Conservation (phyloP, 2,329 filamentous ascomycete species). For the Trichocomaceae sp. region DNA sequence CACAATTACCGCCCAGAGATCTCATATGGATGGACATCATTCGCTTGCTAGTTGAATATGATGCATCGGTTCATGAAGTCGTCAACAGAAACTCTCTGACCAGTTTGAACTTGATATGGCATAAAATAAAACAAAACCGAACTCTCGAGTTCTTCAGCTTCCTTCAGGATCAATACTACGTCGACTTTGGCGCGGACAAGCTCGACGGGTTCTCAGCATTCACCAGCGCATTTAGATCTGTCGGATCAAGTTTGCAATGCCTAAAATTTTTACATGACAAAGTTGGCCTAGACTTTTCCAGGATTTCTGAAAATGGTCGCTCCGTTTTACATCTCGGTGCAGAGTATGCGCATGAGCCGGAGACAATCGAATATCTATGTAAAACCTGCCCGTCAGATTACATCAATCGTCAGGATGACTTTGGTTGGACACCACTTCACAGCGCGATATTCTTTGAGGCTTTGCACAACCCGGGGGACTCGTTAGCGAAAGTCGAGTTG, state of each 20-base stretch:
- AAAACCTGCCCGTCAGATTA: background rate
- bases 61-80: background rate
- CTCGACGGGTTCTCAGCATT: background rate
- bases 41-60: background rate
- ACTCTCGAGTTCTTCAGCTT: background rate
- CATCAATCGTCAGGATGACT: background rate
- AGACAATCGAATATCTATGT: background rate
- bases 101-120: background rate
- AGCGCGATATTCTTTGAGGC: background rate
- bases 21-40: background rate
- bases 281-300: background rate
- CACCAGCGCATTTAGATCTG: background rate
- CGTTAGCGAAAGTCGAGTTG: background rate
- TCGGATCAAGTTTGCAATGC: background rate
- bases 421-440: background rate
- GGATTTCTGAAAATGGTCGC: background rate
- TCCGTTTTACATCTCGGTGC: slow-evolving; percentile 1
- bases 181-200: background rate
- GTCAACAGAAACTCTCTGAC: background rate
- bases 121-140: background rate
- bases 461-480: background rate
- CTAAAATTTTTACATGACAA: background rate
- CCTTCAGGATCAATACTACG: slow-evolving; percentile 1
- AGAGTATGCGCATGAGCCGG: background rate
- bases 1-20: background rate